These are phyloP conservation scores for Naematelia aurantialba DNA, from an alignment of 768 basidiomycete species.

Conservation along the genomic window DNA sequence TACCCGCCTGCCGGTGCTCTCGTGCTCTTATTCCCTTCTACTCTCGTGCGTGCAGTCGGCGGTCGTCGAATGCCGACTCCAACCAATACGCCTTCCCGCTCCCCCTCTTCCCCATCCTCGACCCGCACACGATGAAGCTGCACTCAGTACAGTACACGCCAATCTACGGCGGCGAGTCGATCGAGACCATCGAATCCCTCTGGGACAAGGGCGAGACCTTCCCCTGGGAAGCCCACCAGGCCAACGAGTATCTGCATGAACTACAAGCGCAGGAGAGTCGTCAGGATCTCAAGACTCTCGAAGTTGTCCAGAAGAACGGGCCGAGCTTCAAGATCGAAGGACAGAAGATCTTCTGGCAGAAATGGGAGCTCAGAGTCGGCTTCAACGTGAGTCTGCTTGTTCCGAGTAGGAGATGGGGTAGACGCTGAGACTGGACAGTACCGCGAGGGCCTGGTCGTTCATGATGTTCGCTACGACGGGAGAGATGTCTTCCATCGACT, in stretches of 20 bases:
- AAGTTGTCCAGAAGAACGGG: constrained; percentile 21
- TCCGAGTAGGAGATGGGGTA: not conserved
- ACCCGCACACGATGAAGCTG: constrained; percentile 28
- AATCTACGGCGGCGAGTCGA: constrained; percentile 24
- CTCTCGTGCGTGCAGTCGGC: constrained; percentile 1
- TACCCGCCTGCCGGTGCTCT: no score
- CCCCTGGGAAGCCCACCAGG: not conserved
- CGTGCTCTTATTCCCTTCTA: no score
- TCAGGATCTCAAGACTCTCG: constrained; percentile 6
- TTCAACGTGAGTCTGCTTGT: constrained; percentile 8
- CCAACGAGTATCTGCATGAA: constrained; percentile 6
- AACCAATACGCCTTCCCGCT: constrained; percentile 26
- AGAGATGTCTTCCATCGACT: constrained; percentile 31
- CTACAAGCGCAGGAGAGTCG: not conserved
- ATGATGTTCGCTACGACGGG: constrained; percentile 36
- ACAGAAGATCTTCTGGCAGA: constrained; percentile 81
- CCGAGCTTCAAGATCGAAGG: constrained; percentile 69
- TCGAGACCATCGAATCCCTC: not conserved
- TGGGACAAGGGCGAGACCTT: constrained; percentile 60
- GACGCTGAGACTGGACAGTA: constrained; percentile 3
- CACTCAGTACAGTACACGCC: constrained; percentile 33
- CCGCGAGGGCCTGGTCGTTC: constrained; percentile 32
- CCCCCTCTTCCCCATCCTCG: constrained; percentile 14
- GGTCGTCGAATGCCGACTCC: constrained; percentile 15
- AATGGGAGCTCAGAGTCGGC: constrained; percentile 62